phyloP scores from a whole-genome alignment of 1,139 yeast species.

The Sugiyamaella sp. region DNA sequence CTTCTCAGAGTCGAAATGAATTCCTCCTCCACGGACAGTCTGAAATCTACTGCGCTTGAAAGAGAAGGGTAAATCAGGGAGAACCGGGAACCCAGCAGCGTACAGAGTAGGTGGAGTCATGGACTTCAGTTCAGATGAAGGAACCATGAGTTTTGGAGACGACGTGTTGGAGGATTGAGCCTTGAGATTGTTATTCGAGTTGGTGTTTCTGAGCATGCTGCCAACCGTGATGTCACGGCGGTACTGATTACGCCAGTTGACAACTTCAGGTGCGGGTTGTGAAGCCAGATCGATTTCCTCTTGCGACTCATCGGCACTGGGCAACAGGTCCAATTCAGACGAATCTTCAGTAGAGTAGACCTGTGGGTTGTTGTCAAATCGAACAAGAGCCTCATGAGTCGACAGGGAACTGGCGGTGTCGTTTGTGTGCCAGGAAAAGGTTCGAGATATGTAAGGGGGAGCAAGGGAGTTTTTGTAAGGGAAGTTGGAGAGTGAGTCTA shows the following conservation, averaged over 20 bases:
- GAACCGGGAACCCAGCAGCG: constrained; percentile 21
- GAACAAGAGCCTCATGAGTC: constrained; percentile 10
- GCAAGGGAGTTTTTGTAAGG: constrained; percentile 33
- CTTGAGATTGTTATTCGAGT: constrained; percentile 8
- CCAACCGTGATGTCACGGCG: constrained; percentile 21
- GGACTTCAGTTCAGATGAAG: constrained; percentile 11
- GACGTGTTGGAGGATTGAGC: not conserved
- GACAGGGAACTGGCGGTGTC: constrained; percentile 13
- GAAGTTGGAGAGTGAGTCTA: constrained; percentile 30
- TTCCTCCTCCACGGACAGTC: constrained; percentile 2
- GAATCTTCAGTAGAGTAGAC: not conserved
- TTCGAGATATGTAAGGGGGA: constrained; percentile 23
- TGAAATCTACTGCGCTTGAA: constrained; percentile 10
- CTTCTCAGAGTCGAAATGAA: constrained; percentile 5
- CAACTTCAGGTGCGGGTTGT: constrained; percentile 10
- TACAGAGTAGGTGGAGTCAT: constrained; percentile 15
- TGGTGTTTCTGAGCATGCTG: constrained; percentile 17
- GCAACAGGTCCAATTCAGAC: not conserved
- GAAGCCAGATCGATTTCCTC: not conserved
- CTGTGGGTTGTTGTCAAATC: constrained; percentile 13
- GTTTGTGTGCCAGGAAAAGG: constrained; percentile 16
- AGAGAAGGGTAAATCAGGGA: constrained; percentile 19
- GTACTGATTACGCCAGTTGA: constrained; percentile 20
- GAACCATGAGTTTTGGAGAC: constrained; percentile 1
- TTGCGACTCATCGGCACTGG: not conserved